Conservation (phyloP, 78 protist genomes). For the Polysphondylium violaceum region DNA sequence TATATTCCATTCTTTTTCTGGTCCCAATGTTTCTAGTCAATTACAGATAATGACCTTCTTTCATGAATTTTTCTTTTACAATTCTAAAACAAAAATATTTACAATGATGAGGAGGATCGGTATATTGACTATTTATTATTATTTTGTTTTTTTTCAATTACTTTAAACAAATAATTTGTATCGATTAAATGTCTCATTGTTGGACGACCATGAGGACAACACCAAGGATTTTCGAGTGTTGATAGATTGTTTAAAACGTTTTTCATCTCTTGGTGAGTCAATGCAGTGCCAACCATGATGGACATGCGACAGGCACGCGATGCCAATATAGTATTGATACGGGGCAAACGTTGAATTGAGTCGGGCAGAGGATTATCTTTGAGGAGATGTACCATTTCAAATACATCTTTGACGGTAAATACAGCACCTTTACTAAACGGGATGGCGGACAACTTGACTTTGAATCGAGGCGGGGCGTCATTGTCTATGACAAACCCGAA, state of each 20-base stretch:
- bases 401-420: constrained; percentile 77
- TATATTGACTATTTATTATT: too few relatives aligned
- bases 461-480: constrained; percentile 58
- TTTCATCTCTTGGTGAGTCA: constrained; percentile 77
- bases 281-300: constrained; percentile 94
- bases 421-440: constrained; percentile 75
- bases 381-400: constrained; percentile 80
- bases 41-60: too few relatives aligned
- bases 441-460: constrained; percentile 58
- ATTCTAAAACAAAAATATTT: too few relatives aligned
- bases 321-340: constrained; percentile 92
- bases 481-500: constrained; percentile 73
- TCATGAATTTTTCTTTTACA: too few relatives aligned
- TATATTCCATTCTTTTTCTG: too few relatives aligned
- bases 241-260: constrained; percentile 80
- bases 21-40: too few relatives aligned
- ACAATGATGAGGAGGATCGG: too few relatives aligned
- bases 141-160: background rate
- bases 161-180: background rate
- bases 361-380: constrained; percentile 61
- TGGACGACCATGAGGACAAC: constrained; percentile 99
- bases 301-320: constrained; percentile 92
- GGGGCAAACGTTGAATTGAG: constrained; percentile 63
- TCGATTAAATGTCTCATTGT: constrained; percentile 94
- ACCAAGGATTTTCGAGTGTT: constrained; percentile 93